Percentiles rank a stretch among this genome's conserved stretches.
Evolutionary conservation across 306 rosid genomes (phyloP).

Genomic region (Ormosia emarginata): DNA sequence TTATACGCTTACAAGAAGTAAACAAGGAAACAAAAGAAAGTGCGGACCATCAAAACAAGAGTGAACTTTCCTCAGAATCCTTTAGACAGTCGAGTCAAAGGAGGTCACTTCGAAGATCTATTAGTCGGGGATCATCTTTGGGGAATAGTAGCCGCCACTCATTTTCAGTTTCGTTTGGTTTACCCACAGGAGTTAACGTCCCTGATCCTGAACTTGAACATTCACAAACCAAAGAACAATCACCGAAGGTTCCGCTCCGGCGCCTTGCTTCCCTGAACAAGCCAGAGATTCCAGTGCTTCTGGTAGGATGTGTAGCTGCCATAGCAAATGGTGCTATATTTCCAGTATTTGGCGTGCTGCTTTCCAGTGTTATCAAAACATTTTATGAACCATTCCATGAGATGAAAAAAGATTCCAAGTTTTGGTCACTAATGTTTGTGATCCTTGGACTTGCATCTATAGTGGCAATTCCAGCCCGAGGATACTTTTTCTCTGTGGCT

Average conservation of each 20-base stretch:
- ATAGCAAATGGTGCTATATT: constrained; percentile 43
- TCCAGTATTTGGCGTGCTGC: constrained; percentile 51
- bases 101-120: constrained; percentile 42
- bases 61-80: constrained; percentile 36
- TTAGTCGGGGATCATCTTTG: constrained; percentile 39
- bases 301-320: constrained; percentile 59
- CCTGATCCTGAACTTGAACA: constrained; percentile 28
- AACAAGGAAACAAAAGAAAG: constrained; percentile 38
- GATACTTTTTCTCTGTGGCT: constrained; percentile 61
- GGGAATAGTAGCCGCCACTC: constrained; percentile 67
- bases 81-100: constrained; percentile 46
- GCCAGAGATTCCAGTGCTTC: constrained; percentile 69
- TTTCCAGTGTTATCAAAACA: constrained; percentile 52
- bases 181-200: constrained; percentile 44
- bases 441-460: constrained; percentile 48
- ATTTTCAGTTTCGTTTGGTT: constrained; percentile 50
- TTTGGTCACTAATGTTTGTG: constrained; percentile 64
- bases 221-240: constrained; percentile 16
- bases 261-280: constrained; percentile 76
- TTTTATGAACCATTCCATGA: constrained; percentile 49
- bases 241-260: constrained; percentile 36
- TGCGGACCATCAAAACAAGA: constrained; percentile 23
- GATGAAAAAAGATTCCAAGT: constrained; percentile 52
- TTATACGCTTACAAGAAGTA: constrained; percentile 64
- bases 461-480: constrained; percentile 42